phyloP scores from a whole-genome alignment of 169 alveolate species.

The Babesia bigemina region DNA sequence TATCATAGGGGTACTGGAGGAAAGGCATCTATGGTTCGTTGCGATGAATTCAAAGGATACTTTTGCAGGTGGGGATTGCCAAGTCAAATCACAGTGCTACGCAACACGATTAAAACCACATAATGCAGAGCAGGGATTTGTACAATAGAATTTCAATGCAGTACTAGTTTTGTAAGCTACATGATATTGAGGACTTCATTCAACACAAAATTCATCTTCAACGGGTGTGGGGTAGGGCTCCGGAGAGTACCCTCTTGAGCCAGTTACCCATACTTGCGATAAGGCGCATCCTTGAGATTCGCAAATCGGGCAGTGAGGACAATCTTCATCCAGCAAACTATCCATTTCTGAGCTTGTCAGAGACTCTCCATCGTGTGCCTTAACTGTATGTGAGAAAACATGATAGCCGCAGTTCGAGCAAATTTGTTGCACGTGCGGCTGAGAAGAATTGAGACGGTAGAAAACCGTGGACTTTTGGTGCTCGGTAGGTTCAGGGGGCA shows the following conservation, averaged over 20 bases:
- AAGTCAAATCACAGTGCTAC: conserved; percentile 20
- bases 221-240: conserved; percentile 49
- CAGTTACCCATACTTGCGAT: conserved; percentile 31
- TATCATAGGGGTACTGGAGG: conserved; percentile 63
- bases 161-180: neutral
- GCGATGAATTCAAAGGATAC: no score
- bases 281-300: neutral
- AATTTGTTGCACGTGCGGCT: conserved; percentile 30
- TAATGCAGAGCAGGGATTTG: neutral
- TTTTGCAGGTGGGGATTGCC: conserved; percentile 63
- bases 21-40: conserved; percentile 75
- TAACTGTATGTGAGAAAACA: conserved; percentile 28
- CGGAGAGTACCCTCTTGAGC: conserved; percentile 42
- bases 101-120: neutral
- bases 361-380: conserved; percentile 39
- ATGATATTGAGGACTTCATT: neutral
- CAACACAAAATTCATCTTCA: conserved; percentile 38
- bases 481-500: conserved; percentile 27
- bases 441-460: conserved; percentile 38
- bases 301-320: conserved; percentile 35
- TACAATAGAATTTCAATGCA: neutral
- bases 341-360: conserved; percentile 15
- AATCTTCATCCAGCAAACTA: neutral
- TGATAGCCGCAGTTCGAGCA: conserved; percentile 46
- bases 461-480: conserved; percentile 27